Conservation (phyloP, 129 eudicot genomes). For the Tagetes erecta region DNA sequence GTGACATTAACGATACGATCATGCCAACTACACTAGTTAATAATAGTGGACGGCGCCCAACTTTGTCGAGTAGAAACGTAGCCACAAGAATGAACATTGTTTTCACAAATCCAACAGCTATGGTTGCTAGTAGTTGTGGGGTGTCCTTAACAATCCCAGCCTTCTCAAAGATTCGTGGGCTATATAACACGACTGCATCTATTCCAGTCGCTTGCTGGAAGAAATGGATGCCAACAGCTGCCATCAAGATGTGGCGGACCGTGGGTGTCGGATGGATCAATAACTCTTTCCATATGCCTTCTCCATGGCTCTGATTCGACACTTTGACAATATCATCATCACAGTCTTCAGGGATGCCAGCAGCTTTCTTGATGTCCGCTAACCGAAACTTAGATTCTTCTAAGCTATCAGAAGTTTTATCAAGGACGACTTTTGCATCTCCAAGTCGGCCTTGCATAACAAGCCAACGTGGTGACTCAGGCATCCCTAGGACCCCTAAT, state of each 20-base stretch:
- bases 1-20: constrained; percentile 30
- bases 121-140: constrained; percentile 47
- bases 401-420: constrained; percentile 39
- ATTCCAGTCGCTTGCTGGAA: constrained; percentile 67
- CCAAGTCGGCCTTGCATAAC: constrained; percentile 66
- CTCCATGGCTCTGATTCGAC: constrained; percentile 33
- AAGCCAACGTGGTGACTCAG: constrained; percentile 81
- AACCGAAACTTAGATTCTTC: too few species aligned
- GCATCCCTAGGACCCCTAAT: constrained; percentile 61
- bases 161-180: constrained; percentile 47
- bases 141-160: constrained; percentile 36
- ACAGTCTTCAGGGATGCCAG: constrained; percentile 55
- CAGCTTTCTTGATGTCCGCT: background rate
- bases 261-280: constrained; percentile 58
- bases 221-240: constrained; percentile 55
- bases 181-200: constrained; percentile 62
- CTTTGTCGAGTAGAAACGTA: constrained; percentile 45
- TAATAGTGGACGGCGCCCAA: constrained; percentile 57
- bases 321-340: constrained; percentile 50
- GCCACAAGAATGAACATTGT: constrained; percentile 53
- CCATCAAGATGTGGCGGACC: constrained; percentile 50
- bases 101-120: constrained; percentile 58
- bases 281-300: constrained; percentile 60
- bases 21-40: constrained; percentile 52
- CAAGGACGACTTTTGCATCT: constrained; percentile 57